These are phyloP conservation scores for Gaeumannomyces tritici DNA, from an alignment of 2,329 filamentous ascomycete species.

Conservation along the genomic window DNA sequence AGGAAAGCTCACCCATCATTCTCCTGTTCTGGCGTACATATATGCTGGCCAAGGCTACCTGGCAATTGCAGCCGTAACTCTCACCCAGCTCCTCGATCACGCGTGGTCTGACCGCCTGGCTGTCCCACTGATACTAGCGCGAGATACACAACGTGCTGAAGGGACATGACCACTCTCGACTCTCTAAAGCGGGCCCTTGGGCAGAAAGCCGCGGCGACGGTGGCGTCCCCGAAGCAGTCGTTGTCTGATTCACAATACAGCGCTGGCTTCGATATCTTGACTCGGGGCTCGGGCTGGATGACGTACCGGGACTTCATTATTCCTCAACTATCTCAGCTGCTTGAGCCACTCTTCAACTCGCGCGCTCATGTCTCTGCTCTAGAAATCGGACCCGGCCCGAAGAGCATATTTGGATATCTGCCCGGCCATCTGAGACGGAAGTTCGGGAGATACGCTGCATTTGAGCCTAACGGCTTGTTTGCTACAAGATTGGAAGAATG, in stretches of 20 bases:
- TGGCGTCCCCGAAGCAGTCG: constrained; percentile 17
- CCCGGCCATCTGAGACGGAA: constrained; percentile 29
- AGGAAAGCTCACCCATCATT: no score
- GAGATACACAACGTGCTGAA: not conserved
- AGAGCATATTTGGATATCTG: constrained; percentile 41
- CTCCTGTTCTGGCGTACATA: no score
- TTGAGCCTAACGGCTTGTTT: constrained; percentile 41
- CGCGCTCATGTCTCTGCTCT: constrained; percentile 37
- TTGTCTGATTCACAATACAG: constrained; percentile 39
- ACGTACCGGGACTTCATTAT: constrained; percentile 41
- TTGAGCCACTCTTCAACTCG: constrained; percentile 30
- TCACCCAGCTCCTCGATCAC: no score
- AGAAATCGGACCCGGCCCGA: constrained; percentile 50
- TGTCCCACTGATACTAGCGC: no score
- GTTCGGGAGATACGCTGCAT: constrained; percentile 41
- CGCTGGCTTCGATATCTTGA: constrained; percentile 34
- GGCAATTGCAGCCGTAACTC: no score
- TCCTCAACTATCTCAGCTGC: constrained; percentile 33
- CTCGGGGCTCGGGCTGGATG: constrained; percentile 20
- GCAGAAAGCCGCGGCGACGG: constrained; percentile 16
- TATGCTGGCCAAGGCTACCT: no score
- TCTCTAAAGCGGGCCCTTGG: constrained; percentile 29
- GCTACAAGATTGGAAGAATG: constrained; percentile 31
- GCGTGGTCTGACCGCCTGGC: no score
- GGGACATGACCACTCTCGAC: constrained; percentile 32